Evolutionary conservation across 768 basidiomycete genomes (phyloP).

Genomic region (Serendipita sp.): DNA sequence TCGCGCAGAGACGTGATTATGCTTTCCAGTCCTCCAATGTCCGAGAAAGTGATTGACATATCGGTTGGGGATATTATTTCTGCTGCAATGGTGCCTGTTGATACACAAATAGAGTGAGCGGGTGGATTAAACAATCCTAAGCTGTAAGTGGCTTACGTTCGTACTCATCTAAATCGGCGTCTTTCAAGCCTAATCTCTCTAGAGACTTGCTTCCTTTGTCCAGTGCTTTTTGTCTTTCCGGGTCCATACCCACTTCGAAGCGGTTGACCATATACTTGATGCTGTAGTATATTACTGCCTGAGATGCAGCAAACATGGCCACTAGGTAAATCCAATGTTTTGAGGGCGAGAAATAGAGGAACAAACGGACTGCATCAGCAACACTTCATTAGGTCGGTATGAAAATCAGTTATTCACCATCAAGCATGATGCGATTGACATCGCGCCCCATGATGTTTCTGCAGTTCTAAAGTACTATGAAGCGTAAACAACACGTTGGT

Average conservation of each 20-base stretch:
- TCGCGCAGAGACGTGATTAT: constrained; percentile 84
- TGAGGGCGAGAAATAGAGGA: not conserved
- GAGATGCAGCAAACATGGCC: constrained; percentile 31
- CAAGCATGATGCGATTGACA: not conserved
- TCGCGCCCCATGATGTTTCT: not conserved
- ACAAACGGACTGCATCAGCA: not conserved
- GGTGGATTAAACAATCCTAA: not conserved
- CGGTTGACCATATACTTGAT: constrained; percentile 25
- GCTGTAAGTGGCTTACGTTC: constrained; percentile 44
- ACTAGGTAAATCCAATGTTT: constrained; percentile 17
- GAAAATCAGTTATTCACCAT: not conserved
- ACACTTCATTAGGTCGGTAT: not conserved
- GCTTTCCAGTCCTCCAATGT: constrained; percentile 84
- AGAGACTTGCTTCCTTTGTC: constrained; percentile 55
- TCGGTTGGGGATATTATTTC: constrained; percentile 90
- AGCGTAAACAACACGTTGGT: not conserved
- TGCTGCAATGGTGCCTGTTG: constrained; percentile 62
- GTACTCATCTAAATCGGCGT: constrained; percentile 74
- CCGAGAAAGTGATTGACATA: constrained; percentile 57
- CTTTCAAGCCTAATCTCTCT: constrained; percentile 50
- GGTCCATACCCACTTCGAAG: not conserved
- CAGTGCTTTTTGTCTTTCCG: constrained; percentile 42
- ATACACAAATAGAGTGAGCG: not conserved
- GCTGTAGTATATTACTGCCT: constrained; percentile 61
- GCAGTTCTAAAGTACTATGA: not conserved